Percentiles rank a stretch among this genome's conserved stretches.
Conservation (phyloP, 345 rosid genomes). For the Corymbia maculata region DNA sequence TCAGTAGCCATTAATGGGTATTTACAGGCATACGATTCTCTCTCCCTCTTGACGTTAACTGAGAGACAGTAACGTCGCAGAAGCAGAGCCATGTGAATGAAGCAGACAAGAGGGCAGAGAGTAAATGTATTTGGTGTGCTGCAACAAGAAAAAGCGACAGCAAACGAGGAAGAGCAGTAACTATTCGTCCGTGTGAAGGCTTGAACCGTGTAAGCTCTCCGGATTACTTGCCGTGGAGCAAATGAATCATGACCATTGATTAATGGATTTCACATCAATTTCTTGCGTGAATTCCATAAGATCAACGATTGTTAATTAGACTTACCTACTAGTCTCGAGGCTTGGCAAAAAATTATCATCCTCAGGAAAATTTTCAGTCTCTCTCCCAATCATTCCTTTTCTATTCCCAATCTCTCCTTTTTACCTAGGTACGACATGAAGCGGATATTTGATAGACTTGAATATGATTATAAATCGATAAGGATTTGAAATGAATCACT, state of each 20-base stretch:
- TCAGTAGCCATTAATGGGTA: background rate
- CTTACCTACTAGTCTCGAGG: background rate
- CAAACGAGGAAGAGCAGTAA: background rate
- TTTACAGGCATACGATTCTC: background rate
- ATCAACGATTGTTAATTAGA: background rate
- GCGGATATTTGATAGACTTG: background rate
- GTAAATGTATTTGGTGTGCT: background rate
- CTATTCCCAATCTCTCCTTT: background rate
- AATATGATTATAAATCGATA: background rate
- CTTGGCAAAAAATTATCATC: background rate
- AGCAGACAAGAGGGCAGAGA: background rate
- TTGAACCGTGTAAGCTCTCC: background rate
- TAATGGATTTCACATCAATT: background rate
- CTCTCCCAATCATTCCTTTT: background rate
- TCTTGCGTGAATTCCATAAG: fast-evolving
- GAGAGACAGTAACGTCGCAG: background rate
- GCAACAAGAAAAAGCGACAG: background rate
- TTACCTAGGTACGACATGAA: background rate
- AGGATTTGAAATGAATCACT: background rate
- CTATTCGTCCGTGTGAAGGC: background rate
- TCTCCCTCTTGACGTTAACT: background rate
- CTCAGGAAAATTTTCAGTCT: background rate
- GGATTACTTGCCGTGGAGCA: background rate
- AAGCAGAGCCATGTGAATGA: background rate
- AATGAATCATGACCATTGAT: background rate